These are phyloP conservation scores for Acmispon strigosus DNA, from an alignment of 306 rosid species.

Conservation along the genomic window DNA sequence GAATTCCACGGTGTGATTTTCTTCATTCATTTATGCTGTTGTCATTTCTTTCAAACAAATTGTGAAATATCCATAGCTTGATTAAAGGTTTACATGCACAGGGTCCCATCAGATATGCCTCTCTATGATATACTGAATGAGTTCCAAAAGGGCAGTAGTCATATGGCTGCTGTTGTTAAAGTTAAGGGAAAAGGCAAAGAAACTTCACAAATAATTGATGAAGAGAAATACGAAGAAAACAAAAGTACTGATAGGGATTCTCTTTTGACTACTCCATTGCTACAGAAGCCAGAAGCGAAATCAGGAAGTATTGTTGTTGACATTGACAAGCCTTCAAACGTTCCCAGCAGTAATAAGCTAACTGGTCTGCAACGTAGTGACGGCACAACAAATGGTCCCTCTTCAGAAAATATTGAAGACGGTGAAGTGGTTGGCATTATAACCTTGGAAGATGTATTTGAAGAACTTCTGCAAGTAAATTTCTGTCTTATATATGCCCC, in stretches of 20 bases:
- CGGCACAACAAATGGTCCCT: constrained; percentile 28
- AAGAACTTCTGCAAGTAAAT: constrained; percentile 91
- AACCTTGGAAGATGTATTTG: constrained; percentile 97
- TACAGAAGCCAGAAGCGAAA: constrained; percentile 43
- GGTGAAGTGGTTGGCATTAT: constrained; percentile 96
- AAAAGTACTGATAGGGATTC: constrained; percentile 26
- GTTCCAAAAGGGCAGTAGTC: constrained; percentile 98
- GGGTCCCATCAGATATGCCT: constrained; percentile 99
- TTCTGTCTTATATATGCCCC: constrained; percentile 5
- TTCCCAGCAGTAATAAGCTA: constrained; percentile 25
- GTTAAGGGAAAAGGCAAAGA: constrained; percentile 51
- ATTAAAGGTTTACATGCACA: constrained; percentile 31
- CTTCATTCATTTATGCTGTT: neutral
- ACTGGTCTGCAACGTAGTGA: constrained; percentile 28
- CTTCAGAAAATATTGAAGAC: constrained; percentile 67
- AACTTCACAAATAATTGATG: constrained; percentile 40
- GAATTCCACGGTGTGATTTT: constrained; percentile 75
- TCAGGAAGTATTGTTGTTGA: constrained; percentile 55
- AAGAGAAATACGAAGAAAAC: constrained; percentile 41
- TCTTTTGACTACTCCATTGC: constrained; percentile 63
- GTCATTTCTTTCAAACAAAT: neutral
- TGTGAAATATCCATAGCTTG: constrained; percentile 19
- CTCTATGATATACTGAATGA: constrained; percentile 94
- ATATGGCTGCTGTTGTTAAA: constrained; percentile 97
- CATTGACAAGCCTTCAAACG: constrained; percentile 55